Evolutionary conservation across 306 rosid genomes (phyloP).

Genomic region (Acacia crassicarpa): DNA sequence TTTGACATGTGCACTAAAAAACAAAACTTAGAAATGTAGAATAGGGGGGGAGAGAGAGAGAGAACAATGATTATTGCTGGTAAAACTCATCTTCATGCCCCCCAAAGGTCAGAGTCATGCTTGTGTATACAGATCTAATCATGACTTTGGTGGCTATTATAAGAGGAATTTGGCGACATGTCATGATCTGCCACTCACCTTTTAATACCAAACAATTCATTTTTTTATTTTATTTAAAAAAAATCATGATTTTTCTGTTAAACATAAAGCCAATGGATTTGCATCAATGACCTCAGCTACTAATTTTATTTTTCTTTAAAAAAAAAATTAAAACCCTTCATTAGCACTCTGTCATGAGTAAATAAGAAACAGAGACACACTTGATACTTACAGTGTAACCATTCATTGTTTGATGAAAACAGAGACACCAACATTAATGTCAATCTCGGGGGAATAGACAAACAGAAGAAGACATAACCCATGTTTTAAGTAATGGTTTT

Average conservation of each 20-base stretch:
- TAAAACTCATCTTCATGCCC: slow-evolving; percentile 38
- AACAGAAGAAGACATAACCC: slow-evolving; percentile 33
- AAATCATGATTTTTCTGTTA: slow-evolving; percentile 35
- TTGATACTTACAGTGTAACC: not conserved
- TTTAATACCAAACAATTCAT: slow-evolving; percentile 37
- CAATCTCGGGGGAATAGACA: slow-evolving; percentile 26
- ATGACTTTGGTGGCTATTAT: slow-evolving; percentile 25
- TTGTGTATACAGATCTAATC: slow-evolving; percentile 28
- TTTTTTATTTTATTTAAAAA: not conserved
- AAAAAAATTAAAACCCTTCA: not conserved
- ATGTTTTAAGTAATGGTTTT: slow-evolving; percentile 35
- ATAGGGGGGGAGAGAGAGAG: not conserved
- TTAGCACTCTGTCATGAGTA: not conserved
- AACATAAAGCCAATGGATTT: slow-evolving; percentile 33
- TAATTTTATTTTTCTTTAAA: not conserved
- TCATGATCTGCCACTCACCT: slow-evolving; percentile 63
- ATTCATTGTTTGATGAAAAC: not conserved
- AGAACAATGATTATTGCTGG: slow-evolving; percentile 38
- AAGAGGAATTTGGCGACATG: slow-evolving; percentile 58
- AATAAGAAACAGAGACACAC: not conserved
- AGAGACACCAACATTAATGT: not conserved
- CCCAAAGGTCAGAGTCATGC: slow-evolving; percentile 43
- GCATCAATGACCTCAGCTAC: slow-evolving; percentile 36
- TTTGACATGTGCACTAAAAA: slow-evolving; percentile 30
- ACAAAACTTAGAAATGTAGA: not conserved